A percentile compares a stretch with the other conserved stretches of the same genome.
Conservation (phyloP, 2,329 filamentous ascomycete species). For the Trichoderma citrinoviride region DNA sequence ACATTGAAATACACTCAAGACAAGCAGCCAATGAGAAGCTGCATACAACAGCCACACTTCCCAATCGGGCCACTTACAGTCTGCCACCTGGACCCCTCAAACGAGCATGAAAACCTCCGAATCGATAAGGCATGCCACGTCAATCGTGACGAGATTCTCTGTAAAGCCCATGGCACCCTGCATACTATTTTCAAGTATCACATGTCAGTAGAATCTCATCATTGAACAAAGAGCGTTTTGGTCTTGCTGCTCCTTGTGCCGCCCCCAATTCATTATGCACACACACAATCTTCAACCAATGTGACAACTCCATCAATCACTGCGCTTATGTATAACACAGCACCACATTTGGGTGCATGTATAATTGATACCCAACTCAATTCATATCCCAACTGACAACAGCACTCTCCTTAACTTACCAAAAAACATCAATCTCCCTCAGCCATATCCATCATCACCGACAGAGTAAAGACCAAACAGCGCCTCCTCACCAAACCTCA, state of each 20-base stretch:
- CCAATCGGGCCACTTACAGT: slow-evolving; percentile 1
- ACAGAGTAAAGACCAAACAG: not conserved
- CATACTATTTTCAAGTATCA: not conserved
- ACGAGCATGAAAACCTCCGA: not conserved
- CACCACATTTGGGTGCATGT: not conserved
- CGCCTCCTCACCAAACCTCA: not conserved
- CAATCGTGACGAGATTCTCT: not conserved
- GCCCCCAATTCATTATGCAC: not conserved
- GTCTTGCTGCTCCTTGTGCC: too few species aligned
- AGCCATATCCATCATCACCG: not conserved
- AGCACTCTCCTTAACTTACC: not conserved
- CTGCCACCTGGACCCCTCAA: not conserved
- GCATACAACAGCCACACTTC: not conserved
- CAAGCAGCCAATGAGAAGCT: not conserved
- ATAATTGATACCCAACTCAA: slow-evolving; percentile 12
- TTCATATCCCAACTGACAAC: not conserved
- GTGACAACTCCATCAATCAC: not conserved
- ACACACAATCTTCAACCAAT: not conserved
- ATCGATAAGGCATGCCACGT: not conserved
- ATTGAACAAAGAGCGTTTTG: not conserved
- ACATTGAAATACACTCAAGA: too few species aligned
- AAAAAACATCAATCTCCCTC: not conserved
- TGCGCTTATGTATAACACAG: not conserved
- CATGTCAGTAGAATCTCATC: rapidly evolving
- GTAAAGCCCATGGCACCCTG: not conserved